Evolutionary conservation across 1,284 basidiomycete genomes (phyloP), one percentile per base, ranked within the genome.

Genomic region (Mycosarcoma mackinlayi): DNA sequence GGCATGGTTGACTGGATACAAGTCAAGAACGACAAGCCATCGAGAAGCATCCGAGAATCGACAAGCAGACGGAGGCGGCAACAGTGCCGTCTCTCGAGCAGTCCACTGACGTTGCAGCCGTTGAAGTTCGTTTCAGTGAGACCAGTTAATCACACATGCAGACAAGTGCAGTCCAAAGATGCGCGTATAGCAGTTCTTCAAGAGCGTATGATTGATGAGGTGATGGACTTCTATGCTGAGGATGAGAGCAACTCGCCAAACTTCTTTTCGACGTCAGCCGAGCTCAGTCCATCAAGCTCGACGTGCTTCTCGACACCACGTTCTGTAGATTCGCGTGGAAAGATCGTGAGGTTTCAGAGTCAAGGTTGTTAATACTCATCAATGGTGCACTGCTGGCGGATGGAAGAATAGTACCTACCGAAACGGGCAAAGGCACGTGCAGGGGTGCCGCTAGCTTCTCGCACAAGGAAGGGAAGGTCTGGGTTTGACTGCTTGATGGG

Each of bases 401-500:
- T 11, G 40, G 6, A 27, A 19, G 14, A 2, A 25, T 7, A 7
- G 25, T 13, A 81, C 81, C 14, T 69, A 82, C 81, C 81, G 44
- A 82, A 78, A 37, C 81, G 66, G 13, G 80, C 73, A 64, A 80
- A 81, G 37, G 77, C 58, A 14, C 78, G 73, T 4, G 81, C 81
- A 5, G 79, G 79, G 11, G 75, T 77, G 18, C 75, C 74, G 34
- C 63, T 59, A 18, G 81, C 78, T 49, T 82, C 81, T 27, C 81
- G 74, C 16, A 82, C 67, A 21, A 82, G 74, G 70, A 82, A 76
- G 13, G 81, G 80, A 18, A 81, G 61, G 14, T 76, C 64, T 7
- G 81, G 81, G 61, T 82, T 82, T 41, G 73, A 68, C 57, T 73
- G 48, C 77, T 82, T 82, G 71, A 82, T 70, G 28, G 69, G 46